phyloP scores from a whole-genome alignment of 768 basidiomycete species.

The Hemileccinum rubropunctum region DNA sequence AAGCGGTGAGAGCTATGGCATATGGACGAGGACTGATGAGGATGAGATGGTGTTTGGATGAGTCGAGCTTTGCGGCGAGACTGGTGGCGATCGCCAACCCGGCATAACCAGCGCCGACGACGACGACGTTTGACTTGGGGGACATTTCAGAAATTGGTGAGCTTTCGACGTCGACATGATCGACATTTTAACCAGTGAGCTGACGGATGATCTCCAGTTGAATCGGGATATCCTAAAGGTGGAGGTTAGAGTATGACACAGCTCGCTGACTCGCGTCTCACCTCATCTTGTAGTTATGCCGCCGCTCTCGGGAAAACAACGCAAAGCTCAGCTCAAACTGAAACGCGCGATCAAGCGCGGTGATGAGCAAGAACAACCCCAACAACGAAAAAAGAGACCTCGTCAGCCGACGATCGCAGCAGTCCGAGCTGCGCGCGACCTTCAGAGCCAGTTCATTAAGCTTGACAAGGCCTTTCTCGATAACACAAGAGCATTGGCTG shows the following conservation, averaged over 20 bases:
- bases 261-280: too few relatives aligned
- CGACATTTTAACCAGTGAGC: too few relatives aligned
- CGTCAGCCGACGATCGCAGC: slow-evolving; percentile 3
- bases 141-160: slow-evolving; percentile 1
- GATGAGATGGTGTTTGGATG: slow-evolving; percentile 46
- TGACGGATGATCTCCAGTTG: not conserved
- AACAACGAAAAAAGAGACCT: slow-evolving; percentile 14
- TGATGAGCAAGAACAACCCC: slow-evolving; percentile 45
- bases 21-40: slow-evolving; percentile 54
- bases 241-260: too few relatives aligned
- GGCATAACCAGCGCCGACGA: slow-evolving; percentile 54
- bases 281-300: slow-evolving; percentile 12
- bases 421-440: slow-evolving; percentile 42
- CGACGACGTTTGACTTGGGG: slow-evolving; percentile 40
- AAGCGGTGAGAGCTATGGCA: slow-evolving; percentile 47
- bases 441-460: slow-evolving; percentile 72
- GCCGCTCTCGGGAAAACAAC: slow-evolving; percentile 55
- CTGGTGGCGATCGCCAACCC: slow-evolving; percentile 44
- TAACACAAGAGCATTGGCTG: slow-evolving; percentile 54
- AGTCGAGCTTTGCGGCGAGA: slow-evolving; percentile 51
- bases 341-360: slow-evolving; percentile 87
- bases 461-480: slow-evolving; percentile 60
- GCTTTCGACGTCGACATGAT: not conserved
- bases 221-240: not conserved
- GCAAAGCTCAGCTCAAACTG: slow-evolving; percentile 68